Conservation (phyloP, 179 eudicot genomes). For the Spinacia oleracea region DNA sequence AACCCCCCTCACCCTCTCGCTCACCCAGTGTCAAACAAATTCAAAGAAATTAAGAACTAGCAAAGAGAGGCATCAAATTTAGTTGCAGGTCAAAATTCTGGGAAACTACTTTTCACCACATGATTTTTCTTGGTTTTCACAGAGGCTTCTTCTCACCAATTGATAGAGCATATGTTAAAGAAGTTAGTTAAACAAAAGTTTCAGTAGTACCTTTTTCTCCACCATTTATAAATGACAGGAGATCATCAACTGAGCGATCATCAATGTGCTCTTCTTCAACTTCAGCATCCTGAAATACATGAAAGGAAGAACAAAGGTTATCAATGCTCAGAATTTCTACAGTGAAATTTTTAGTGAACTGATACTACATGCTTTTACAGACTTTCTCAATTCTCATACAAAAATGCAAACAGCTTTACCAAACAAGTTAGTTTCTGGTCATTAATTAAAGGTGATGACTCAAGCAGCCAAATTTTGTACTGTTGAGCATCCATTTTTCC, state of each 20-base stretch:
- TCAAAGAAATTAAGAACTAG: slow-evolving; percentile 24
- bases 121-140: neutral
- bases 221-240: slow-evolving; percentile 74
- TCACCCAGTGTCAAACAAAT: slow-evolving; percentile 10
- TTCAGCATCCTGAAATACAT: slow-evolving; percentile 50
- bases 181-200: neutral
- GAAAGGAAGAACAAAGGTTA: slow-evolving; percentile 19
- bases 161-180: neutral
- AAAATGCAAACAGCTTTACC: neutral
- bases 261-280: slow-evolving; percentile 61
- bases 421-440: neutral
- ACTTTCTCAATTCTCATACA: neutral
- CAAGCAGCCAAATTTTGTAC: neutral
- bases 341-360: neutral
- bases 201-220: slow-evolving; percentile 32
- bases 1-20: neutral
- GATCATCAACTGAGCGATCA: slow-evolving; percentile 82
- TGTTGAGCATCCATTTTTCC: neutral
- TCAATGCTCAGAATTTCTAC: slow-evolving; percentile 4
- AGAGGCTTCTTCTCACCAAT: neutral
- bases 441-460: neutral
- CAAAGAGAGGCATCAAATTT: neutral
- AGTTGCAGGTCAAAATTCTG: neutral
- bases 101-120: neutral
- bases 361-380: neutral